Percentiles rank a stretch among this genome's conserved stretches.
Evolutionary conservation across 2,329 filamentous ascomycete species (phyloP).

Genomic region (Penicillium concentricum): DNA sequence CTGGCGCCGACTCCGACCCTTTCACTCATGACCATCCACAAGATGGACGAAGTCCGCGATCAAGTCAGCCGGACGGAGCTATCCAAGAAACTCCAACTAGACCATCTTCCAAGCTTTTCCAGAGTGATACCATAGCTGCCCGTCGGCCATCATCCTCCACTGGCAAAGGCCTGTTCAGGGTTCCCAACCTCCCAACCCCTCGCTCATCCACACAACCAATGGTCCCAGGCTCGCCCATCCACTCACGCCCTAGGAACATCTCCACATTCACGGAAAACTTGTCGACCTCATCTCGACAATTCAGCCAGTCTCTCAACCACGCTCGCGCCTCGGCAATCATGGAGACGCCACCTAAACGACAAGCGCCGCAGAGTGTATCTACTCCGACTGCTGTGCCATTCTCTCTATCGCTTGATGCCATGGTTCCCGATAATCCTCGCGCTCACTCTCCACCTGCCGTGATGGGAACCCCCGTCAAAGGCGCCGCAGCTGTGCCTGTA

Average conservation of each 20-base stretch:
- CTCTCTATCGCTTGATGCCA: slow-evolving; percentile 4
- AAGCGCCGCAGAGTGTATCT: slow-evolving; percentile 1
- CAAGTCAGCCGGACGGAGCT: slow-evolving; percentile 13
- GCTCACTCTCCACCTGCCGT: slow-evolving; percentile 19
- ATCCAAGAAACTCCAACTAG: slow-evolving; percentile 45
- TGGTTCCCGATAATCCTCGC: slow-evolving; percentile 2
- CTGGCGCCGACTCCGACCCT: slow-evolving; percentile 20
- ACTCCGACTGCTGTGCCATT: slow-evolving; percentile 11
- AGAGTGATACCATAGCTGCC: slow-evolving; percentile 10
- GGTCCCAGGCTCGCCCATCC: slow-evolving; percentile 30
- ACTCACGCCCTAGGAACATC: slow-evolving; percentile 23
- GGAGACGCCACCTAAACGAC: slow-evolving; percentile 32
- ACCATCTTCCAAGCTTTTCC: slow-evolving; percentile 28
- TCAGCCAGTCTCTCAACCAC: slow-evolving; percentile 5
- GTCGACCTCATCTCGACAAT: slow-evolving; percentile 4
- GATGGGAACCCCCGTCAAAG: slow-evolving; percentile 36
- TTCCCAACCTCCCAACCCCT: slow-evolving; percentile 27
- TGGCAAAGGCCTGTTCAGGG: slow-evolving; percentile 25
- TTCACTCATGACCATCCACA: slow-evolving; percentile 11
- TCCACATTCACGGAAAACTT: slow-evolving; percentile 1
- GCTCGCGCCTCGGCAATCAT: slow-evolving; percentile 23
- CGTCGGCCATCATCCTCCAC: slow-evolving; percentile 18
- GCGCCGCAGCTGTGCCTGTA: slow-evolving; percentile 24
- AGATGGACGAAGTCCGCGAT: neutral
- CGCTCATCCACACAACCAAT: slow-evolving; percentile 21